A percentile compares a stretch with the other conserved stretches of the same genome.
Evolutionary conservation across 1,284 basidiomycete species (phyloP).

Genomic region (Heliocybe sulcata): DNA sequence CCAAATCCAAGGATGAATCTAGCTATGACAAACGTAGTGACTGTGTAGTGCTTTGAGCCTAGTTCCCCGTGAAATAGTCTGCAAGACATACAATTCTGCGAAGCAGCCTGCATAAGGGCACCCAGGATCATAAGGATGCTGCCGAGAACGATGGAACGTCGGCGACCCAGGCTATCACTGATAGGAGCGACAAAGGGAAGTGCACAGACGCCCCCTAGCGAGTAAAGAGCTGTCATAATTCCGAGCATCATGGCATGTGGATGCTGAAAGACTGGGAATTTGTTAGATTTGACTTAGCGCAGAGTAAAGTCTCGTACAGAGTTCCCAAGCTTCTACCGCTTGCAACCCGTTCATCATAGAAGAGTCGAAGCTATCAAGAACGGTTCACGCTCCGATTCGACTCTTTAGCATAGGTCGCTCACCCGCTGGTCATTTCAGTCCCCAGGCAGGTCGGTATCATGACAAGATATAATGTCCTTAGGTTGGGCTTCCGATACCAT

Average conservation of each 20-base stretch:
- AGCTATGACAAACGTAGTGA: background rate
- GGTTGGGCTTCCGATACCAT: constrained; percentile 50
- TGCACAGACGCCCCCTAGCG: constrained; percentile 11
- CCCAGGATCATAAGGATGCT: background rate
- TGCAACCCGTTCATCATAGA: constrained; percentile 6
- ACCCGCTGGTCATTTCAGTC: constrained; percentile 57
- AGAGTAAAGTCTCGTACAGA: background rate
- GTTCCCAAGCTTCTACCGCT: background rate
- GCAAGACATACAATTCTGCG: background rate
- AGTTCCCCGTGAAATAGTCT: background rate
- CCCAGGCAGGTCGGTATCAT: constrained; percentile 53
- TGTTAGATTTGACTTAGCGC: constrained; percentile 14
- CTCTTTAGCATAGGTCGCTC: constrained; percentile 9
- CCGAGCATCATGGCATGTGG: constrained; percentile 7
- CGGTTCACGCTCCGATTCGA: background rate
- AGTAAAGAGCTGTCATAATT: constrained; percentile 11
- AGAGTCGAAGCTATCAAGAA: background rate
- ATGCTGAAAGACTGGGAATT: constrained; percentile 11
- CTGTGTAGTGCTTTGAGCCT: background rate
- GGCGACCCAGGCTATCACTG: background rate
- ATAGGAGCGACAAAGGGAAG: constrained; percentile 14
- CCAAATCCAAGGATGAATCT: constrained; percentile 1
- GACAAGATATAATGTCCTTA: constrained; percentile 40
- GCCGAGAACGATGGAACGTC: background rate
- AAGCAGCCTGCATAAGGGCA: background rate